These are phyloP conservation scores for Durio zibethinus DNA, from an alignment of 345 rosid species.

Conservation along the genomic window DNA sequence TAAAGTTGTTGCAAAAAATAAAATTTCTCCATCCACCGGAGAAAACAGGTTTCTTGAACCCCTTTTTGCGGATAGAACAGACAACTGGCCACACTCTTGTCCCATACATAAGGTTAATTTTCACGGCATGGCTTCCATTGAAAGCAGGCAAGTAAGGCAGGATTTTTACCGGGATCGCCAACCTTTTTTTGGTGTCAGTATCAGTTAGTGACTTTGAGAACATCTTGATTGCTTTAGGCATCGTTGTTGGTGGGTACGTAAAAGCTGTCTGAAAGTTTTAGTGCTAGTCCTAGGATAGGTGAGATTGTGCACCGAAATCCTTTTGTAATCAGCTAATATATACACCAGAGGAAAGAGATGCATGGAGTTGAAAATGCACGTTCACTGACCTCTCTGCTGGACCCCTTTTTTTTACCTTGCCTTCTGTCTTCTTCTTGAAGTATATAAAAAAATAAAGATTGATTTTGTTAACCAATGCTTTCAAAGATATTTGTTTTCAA, in stretches of 20 bases:
- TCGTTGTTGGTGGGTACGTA: background rate
- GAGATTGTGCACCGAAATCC: too few relatives aligned
- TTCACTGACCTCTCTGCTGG: too few relatives aligned
- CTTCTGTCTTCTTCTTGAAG: too few relatives aligned
- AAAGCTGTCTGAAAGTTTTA: background rate
- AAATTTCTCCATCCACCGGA: constrained; percentile 4
- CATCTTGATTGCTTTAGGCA: background rate
- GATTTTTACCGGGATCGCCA: background rate
- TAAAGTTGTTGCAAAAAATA: background rate
- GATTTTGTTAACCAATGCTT: too few relatives aligned
- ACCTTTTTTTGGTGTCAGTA: background rate
- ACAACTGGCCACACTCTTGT: background rate
- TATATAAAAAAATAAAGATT: too few relatives aligned
- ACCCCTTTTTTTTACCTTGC: too few relatives aligned
- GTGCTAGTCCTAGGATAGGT: background rate
- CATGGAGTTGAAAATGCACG: too few relatives aligned
- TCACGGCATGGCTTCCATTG: background rate
- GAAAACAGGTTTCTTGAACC: constrained; percentile 6
- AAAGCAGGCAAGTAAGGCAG: constrained; percentile 2
- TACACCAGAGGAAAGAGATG: too few relatives aligned
- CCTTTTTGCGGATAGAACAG: constrained; percentile 3
- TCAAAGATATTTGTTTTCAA: too few relatives aligned
- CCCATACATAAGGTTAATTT: background rate
- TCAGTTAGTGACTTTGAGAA: background rate
- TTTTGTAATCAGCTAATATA: too few relatives aligned